Evolutionary conservation across 805 yeast species (phyloP), one percentile per base, ranked within the genome.

Genomic region (Candida silvatica): DNA sequence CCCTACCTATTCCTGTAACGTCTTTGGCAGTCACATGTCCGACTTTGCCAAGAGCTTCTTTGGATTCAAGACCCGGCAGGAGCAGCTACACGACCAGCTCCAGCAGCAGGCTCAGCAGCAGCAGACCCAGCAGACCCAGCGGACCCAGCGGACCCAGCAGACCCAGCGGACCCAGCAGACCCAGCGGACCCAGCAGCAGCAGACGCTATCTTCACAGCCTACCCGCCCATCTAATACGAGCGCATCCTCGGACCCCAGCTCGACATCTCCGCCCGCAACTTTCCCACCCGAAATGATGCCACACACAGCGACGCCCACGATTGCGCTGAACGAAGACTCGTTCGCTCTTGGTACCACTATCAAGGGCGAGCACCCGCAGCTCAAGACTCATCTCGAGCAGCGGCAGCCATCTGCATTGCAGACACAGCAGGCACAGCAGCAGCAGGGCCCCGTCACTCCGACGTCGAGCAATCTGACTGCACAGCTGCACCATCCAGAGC

Each of bases 291-390:
- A 49, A n/a, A 52, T 60, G 44, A 38, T 72, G 37, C 62, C 73
- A 42, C 64, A 64, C 26, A 63, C 73, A 2, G 64, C 76, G 1
- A 64, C 76, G 4, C 83, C 88, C 15, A 79, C 90, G 3, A 80
- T 83, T 2, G 87, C 87, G 0, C 57, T 80, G 7, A 66, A 77
- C 32, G 71, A 72, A 40, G 69, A 68, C 38, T 69, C 80, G 2
- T 67, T 75, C 55, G 88, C 74, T 2, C 71, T 77, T 55, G 88
- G 87, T 2, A 79, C 86, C 4, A 79, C 81, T 2, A 65, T 71
- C 7, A 61, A 59, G 31, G 53, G 63, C 3, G 59, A 58, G 19
- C 59, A 56, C 22, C 49, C 44, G 29, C 55, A 53, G 23, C 39
- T 52, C 15, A 52, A 50, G 37, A 46, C 50, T 49, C 52, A 66